Evolutionary conservation across 495 filamentous ascomycete species (phyloP).

Genomic region (Penicillium subrubescens): DNA sequence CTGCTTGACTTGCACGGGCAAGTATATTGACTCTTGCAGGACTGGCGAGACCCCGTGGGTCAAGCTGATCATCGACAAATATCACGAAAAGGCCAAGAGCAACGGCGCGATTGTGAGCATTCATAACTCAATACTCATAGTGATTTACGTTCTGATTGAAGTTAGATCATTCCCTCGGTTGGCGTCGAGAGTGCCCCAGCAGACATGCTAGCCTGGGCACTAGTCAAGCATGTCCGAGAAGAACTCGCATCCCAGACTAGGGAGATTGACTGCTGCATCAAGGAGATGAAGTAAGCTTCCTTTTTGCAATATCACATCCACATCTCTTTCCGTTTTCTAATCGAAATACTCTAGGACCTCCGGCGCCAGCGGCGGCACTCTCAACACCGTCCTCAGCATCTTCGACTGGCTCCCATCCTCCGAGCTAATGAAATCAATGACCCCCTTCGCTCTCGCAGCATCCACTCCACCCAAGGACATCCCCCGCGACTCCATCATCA

Average conservation of each 20-base stretch:
- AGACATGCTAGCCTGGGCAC: conserved; percentile 73
- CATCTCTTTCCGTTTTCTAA: background rate
- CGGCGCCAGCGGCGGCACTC: conserved; percentile 73
- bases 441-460: conserved; percentile 70
- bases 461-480: conserved; percentile 46
- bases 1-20: too few relatives aligned
- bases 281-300: conserved; percentile 59
- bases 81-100: conserved; percentile 70
- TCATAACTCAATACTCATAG: background rate
- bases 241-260: conserved; percentile 55
- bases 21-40: conserved; percentile 32
- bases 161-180: conserved; percentile 77
- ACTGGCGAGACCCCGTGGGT: conserved; percentile 89
- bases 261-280: conserved; percentile 62
- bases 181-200: conserved; percentile 85
- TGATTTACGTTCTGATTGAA: conserved; percentile 26
- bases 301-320: background rate
- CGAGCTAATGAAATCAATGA: conserved; percentile 55
- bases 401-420: conserved; percentile 61
- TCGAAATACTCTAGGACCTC: conserved; percentile 32
- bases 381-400: conserved; percentile 63
- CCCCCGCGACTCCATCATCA: conserved; percentile 34
- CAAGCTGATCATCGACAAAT: conserved; percentile 75
- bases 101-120: conserved; percentile 70
- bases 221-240: conserved; percentile 66